phyloP scores from a whole-genome alignment of 768 basidiomycete species.

The Agaricus subrufescens region DNA sequence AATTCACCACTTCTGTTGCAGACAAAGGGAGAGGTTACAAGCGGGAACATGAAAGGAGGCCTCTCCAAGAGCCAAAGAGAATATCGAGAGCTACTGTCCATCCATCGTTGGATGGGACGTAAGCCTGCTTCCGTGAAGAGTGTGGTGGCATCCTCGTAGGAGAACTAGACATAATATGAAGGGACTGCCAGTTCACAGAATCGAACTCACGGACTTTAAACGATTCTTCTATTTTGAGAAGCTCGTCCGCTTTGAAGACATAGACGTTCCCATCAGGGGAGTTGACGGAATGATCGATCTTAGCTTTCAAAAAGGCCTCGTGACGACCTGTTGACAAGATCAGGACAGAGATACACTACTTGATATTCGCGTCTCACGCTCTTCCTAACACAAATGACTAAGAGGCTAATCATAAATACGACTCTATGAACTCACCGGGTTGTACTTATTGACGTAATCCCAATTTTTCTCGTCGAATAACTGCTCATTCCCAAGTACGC shows the following conservation, averaged over 20 bases:
- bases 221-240: constrained; percentile 82
- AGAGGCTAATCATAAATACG: neutral
- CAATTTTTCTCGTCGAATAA: constrained; percentile 66
- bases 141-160: constrained; percentile 58
- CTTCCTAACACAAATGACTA: constrained; percentile 15
- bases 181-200: neutral
- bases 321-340: constrained; percentile 58
- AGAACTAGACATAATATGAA: constrained; percentile 52
- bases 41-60: constrained; percentile 73
- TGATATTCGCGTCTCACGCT: constrained; percentile 18
- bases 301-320: constrained; percentile 79
- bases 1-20: constrained; percentile 4
- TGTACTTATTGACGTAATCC: constrained; percentile 66
- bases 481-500: constrained; percentile 58
- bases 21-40: constrained; percentile 39
- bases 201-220: constrained; percentile 58
- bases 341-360: neutral
- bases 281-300: constrained; percentile 48
- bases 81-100: constrained; percentile 64
- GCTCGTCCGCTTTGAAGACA: constrained; percentile 68
- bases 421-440: constrained; percentile 28
- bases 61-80: constrained; percentile 91
- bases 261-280: constrained; percentile 41
- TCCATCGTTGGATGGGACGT: constrained; percentile 86
- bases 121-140: constrained; percentile 75